Evolutionary conservation across 2,329 filamentous ascomycete species (phyloP).

Genomic region (Colletotrichum sp.): DNA sequence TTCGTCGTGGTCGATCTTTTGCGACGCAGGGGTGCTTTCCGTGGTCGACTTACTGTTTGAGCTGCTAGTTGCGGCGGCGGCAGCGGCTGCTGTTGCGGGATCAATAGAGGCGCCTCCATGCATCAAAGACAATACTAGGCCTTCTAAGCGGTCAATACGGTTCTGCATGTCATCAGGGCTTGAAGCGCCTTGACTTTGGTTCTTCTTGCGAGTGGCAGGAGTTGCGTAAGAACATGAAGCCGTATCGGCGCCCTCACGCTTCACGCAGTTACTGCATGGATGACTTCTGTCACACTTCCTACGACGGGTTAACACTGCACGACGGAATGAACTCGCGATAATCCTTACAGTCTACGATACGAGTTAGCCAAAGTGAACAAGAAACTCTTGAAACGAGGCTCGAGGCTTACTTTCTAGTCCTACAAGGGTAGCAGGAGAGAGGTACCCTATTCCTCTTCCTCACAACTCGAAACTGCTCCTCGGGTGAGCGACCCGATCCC

Average conservation of each 20-base stretch:
- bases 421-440: conserved; percentile 88
- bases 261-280: conserved; percentile 94
- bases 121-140: conserved; percentile 91
- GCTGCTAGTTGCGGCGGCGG: conserved; percentile 27
- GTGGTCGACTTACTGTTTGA: conserved; percentile 34
- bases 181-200: conserved; percentile 62
- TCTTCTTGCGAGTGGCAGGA: conserved; percentile 74
- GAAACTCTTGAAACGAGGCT: conserved; percentile 6
- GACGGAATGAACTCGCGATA: background rate
- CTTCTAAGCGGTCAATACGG: conserved; percentile 93
- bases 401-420: conserved; percentile 80
- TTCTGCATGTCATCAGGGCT: conserved; percentile 97
- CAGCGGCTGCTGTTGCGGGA: conserved; percentile 37
- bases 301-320: conserved; percentile 34
- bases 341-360: conserved; percentile 39
- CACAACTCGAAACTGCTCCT: conserved; percentile 85
- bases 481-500: conserved; percentile 74
- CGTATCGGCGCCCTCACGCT: conserved; percentile 83
- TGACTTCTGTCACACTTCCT: conserved; percentile 93
- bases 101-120: conserved; percentile 73
- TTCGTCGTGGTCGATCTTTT: conserved; percentile 59
- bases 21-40: conserved; percentile 47
- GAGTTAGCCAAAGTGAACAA: conserved; percentile 22
- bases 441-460: conserved; percentile 92
- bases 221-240: conserved; percentile 85